Evolutionary conservation across 1,284 basidiomycete species (phyloP).

Genomic region (Ustilago shanxiensis): DNA sequence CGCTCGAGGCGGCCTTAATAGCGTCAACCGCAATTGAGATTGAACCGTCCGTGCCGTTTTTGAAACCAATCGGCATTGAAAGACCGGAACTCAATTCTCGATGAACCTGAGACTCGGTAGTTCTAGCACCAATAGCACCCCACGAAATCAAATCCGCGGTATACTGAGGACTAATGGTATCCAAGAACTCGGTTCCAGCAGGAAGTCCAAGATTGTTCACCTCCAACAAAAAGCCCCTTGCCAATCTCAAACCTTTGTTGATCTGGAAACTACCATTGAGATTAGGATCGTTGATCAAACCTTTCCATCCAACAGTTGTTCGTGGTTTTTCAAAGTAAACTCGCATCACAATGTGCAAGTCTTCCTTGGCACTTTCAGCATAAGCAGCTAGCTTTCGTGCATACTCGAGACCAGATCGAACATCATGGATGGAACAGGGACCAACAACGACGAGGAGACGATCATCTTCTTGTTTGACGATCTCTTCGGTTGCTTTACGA

Average conservation of each 20-base stretch:
- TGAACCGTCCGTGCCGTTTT: constrained; percentile 73
- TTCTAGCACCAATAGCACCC: constrained; percentile 86
- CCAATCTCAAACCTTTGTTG: constrained; percentile 94
- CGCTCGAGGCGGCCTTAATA: constrained; percentile 90
- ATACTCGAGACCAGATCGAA: constrained; percentile 66
- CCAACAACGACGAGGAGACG: constrained; percentile 68
- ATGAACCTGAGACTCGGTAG: constrained; percentile 95
- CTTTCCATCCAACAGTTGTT: constrained; percentile 98
- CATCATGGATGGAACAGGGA: constrained; percentile 69
- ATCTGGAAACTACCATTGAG: constrained; percentile 87
- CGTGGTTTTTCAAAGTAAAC: constrained; percentile 72
- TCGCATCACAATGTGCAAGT: constrained; percentile 91
- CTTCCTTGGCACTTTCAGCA: constrained; percentile 82
- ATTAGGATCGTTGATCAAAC: constrained; percentile 92
- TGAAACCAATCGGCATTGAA: constrained; percentile 87
- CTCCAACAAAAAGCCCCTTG: constrained; percentile 83
- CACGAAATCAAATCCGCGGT: constrained; percentile 95
- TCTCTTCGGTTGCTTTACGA: constrained; percentile 60
- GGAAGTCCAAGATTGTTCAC: constrained; percentile 72
- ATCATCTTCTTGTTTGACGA: constrained; percentile 64
- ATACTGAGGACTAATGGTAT: constrained; percentile 90
- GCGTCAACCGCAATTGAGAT: constrained; percentile 84
- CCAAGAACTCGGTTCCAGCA: constrained; percentile 72
- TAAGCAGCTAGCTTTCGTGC: constrained; percentile 79
- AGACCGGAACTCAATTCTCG: constrained; percentile 84